phyloP scores from a whole-genome alignment of 352 stramenopile species.

The Phytophthora tentaculata region DNA sequence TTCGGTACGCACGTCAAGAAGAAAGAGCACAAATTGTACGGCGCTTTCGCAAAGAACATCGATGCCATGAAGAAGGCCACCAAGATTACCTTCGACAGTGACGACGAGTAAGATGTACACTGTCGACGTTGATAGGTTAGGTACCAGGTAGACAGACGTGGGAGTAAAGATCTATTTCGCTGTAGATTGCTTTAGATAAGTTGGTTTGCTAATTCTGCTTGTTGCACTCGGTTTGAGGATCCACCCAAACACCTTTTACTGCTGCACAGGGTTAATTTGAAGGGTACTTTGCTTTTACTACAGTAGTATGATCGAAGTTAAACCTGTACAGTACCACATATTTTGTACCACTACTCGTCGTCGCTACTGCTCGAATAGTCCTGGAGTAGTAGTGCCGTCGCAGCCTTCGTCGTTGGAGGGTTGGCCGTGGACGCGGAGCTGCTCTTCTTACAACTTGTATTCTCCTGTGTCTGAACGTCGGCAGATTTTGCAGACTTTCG shows the following conservation, averaged over 20 bases:
- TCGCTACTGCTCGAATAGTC: conserved; percentile 71
- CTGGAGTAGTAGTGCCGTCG: conserved; percentile 36
- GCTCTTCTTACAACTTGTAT: neutral
- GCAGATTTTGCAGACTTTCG: neutral
- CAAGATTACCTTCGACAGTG: conserved; percentile 97
- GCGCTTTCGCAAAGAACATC: conserved; percentile 95
- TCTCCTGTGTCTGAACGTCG: neutral
- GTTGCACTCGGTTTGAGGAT: too few relatives aligned
- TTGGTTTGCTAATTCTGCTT: conserved; percentile 23
- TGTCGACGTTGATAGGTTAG: conserved; percentile 37
- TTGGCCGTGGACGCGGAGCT: neutral
- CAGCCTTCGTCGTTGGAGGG: neutral
- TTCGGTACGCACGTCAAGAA: conserved; percentile 99
- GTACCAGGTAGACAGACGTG: conserved; percentile 17
- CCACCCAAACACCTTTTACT: too few relatives aligned
- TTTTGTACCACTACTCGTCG: conserved; percentile 23
- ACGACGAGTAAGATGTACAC: conserved; percentile 54
- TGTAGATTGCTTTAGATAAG: conserved; percentile 41
- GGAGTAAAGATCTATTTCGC: conserved; percentile 20
- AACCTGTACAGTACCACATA: too few relatives aligned
- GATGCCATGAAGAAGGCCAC: conserved; percentile 97
- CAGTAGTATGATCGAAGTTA: too few relatives aligned
- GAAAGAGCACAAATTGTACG: conserved; percentile 99
- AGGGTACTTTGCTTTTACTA: too few relatives aligned
- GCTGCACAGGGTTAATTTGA: too few relatives aligned